Base-by-base conservation (phyloP, 345 rosid genomes). In the Fremontodendron californicum region DNA sequence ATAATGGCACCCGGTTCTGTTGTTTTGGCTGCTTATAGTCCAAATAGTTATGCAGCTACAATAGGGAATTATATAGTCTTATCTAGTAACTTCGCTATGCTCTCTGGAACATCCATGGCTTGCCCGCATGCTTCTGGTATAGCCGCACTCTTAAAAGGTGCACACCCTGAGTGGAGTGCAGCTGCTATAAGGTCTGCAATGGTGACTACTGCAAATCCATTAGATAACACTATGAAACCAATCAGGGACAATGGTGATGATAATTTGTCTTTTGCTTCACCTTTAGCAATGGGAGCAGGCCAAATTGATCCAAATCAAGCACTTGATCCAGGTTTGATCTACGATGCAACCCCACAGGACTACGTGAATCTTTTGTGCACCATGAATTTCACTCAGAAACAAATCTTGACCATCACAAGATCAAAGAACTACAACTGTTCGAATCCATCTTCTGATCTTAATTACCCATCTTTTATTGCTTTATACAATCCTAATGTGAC, bases 71-170 rank as follows among this genome's bases (percentile, higher is more conserved):
- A 45, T 40, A 64, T 64, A 1, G 25, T 12, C 45, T 40, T 72
- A 73, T 83, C 75, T 19, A 83, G 65, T 71, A 73, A 79, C 70
- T 86, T 82, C 69, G 81, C 82, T 79, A 77, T 90, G 55, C 63
- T 83, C 73, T 86, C 89, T 0, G 93, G 90, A 27, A 86, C 88
- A 8, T 88, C 88, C 67, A 90, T 88, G 90, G 85, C 90, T 35
- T 88, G 89, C 57, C 90, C 90, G 12, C 93, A 90, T 77, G 80
- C 82, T 19, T 79, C 91, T 8, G 90, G 89, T 11, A 77, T 90
- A 60, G 93, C 88, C 15, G 90, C 91, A 8, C 82, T 88, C 61
- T 74, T 86, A 10, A 88, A 82, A 82, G 87, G 73, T 18, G 86
- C 82, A 54, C 87, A 83, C 69, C 91, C 85, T 15, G 62, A 79